Evolutionary conservation across 352 stramenopile genomes (phyloP).

Genomic region (Saprolegnia diclina): DNA sequence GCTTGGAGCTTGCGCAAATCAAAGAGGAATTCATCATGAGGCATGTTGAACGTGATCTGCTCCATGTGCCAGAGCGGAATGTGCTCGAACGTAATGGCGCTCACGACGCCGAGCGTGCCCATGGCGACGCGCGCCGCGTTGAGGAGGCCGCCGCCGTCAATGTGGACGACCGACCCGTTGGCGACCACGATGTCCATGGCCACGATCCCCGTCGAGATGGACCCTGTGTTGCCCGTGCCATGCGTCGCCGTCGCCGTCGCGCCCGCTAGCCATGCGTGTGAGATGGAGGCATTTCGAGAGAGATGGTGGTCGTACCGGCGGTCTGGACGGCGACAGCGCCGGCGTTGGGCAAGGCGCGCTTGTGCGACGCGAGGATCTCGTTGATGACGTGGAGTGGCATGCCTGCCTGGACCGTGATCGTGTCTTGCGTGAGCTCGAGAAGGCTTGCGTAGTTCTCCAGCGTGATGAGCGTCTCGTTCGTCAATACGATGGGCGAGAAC

Average conservation of each 20-base stretch:
- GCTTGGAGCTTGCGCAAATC: slow-evolving; percentile 1
- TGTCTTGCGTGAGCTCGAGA: slow-evolving; percentile 6
- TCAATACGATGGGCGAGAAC: slow-evolving; percentile 26
- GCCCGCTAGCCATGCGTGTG: neutral
- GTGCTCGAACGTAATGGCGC: slow-evolving; percentile 17
- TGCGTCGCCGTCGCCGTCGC: slow-evolving; percentile 19
- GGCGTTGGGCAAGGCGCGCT: slow-evolving; percentile 20
- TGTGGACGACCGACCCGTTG: slow-evolving; percentile 7
- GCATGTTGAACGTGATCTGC: slow-evolving; percentile 25
- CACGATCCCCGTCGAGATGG: slow-evolving; percentile 6
- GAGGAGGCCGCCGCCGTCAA: neutral
- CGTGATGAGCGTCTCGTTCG: slow-evolving; percentile 16
- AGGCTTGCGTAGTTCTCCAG: slow-evolving; percentile 14
- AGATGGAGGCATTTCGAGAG: neutral
- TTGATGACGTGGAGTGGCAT: slow-evolving; percentile 21
- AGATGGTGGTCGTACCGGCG: slow-evolving; percentile 5
- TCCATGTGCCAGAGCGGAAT: slow-evolving; percentile 26
- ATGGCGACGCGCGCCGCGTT: slow-evolving; percentile 23
- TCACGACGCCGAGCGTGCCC: slow-evolving; percentile 17
- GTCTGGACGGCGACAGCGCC: slow-evolving; percentile 23
- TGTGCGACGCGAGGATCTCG: slow-evolving; percentile 4
- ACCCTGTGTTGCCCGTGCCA: slow-evolving; percentile 18
- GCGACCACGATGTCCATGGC: slow-evolving; percentile 24
- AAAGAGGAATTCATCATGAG: neutral
- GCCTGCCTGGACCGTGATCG: slow-evolving; percentile 23